Base-by-base conservation (phyloP, 768 basidiomycete genomes). In the Megacollybia marginata region DNA sequence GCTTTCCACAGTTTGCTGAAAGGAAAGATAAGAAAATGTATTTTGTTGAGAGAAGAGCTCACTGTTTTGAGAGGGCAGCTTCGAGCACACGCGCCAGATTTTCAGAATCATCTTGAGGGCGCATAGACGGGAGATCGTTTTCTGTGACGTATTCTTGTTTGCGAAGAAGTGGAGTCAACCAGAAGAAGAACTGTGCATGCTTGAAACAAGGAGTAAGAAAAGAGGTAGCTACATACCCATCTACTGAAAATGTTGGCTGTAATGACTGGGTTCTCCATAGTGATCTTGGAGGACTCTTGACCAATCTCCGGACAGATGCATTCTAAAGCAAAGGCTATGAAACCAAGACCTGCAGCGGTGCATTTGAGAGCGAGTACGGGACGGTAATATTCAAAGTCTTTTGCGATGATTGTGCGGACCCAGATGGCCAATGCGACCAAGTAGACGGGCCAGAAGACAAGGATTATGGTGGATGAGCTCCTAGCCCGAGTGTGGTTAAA, bases 361-460 rank as follows among this genome's bases (percentile, higher is more conserved):
- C 69, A 69, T 58, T 76, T 79, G 44, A 85, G 57, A 4, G 62
- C 56, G 20, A 83, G 50, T 10, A 81, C 56, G 2, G 69, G 53
- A 2, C 58, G 54, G 15, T 66, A 53, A 8, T 70, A 52, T 31
- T 63, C 69, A 42, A 65, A 56, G 23, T 63, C 60, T 36, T 55
- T 51, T 40, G 54, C 42, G n/a, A 71, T 45, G 44, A 70, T 57
- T 0, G 92, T 88, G 7, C 90, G 76, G 0, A 79, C 68, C 76
- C 85, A 81, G 5, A 88, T 61, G 10, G 66, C 57, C 0, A 80
- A 56, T 0, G 67, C 69, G 13, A 71, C 16, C 11, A 78, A 46
- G 56, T 90, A 88, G 9, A 75, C 46, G 0, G 91, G 89, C 86
- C 89, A 95, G 65, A 90, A 94, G 44, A 94, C 62, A 9, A 96